Percentiles rank a stretch among this genome's conserved stretches.
phyloP scores from a whole-genome alignment of 768 basidiomycete genomes.

The Tylopilus balloui region DNA sequence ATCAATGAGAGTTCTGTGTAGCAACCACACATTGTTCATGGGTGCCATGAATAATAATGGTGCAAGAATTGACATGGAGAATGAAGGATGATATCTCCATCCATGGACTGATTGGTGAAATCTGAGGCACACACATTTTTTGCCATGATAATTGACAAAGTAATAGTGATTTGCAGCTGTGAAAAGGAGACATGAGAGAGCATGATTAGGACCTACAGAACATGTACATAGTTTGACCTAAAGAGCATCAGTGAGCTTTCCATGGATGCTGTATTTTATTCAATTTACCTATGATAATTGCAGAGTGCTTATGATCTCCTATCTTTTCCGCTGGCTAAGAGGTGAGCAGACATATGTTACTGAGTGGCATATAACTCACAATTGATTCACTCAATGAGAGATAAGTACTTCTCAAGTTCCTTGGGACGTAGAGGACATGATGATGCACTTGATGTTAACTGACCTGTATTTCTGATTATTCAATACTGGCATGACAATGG shows the following conservation, averaged over 20 bases:
- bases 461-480: constrained; percentile 13
- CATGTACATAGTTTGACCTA: constrained; percentile 29
- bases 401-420: constrained; percentile 19
- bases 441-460: constrained; percentile 26
- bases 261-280: no score
- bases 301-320: constrained; percentile 11
- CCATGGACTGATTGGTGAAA: constrained; percentile 31
- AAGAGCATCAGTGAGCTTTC: constrained; percentile 4
- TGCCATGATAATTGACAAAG: constrained; percentile 42
- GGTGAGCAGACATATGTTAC: background rate
- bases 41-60: constrained; percentile 50
- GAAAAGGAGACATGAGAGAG: background rate
- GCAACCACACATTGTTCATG: constrained; percentile 38
- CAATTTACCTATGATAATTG: constrained; percentile 20
- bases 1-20: constrained; percentile 51
- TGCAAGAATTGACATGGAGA: constrained; percentile 36
- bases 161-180: constrained; percentile 27
- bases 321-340: constrained; percentile 11
- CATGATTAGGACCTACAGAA: constrained; percentile 20
- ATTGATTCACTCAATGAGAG: constrained; percentile 25
- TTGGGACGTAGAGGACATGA: constrained; percentile 19
- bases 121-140: constrained; percentile 39
- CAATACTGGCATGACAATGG: background rate
- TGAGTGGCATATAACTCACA: constrained; percentile 12
- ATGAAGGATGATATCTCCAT: constrained; percentile 29